Conservation (phyloP, 768 basidiomycete genomes). For the Xerocomus potaroensis region DNA sequence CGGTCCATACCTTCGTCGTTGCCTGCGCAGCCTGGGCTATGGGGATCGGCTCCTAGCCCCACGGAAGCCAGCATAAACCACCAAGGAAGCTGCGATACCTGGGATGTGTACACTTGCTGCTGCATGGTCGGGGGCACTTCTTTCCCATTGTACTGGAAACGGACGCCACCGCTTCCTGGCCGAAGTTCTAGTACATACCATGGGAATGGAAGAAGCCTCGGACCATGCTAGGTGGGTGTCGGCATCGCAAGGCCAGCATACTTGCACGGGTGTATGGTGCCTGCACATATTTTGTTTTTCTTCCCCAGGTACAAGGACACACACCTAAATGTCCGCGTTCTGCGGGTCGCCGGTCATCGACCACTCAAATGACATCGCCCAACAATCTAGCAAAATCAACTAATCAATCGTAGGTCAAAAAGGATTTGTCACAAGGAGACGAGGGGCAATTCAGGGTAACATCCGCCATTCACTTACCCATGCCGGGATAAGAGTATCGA, state of each 20-base stretch:
- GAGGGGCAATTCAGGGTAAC: slow-evolving; percentile 1
- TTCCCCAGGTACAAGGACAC: not conserved
- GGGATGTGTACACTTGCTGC: slow-evolving; percentile 22
- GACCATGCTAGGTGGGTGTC: slow-evolving; percentile 33
- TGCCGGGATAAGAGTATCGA: not conserved
- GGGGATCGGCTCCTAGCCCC: slow-evolving; percentile 7
- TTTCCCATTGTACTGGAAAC: slow-evolving; percentile 34
- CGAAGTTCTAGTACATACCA: slow-evolving; percentile 43
- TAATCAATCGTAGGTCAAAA: not conserved
- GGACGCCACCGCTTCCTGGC: slow-evolving; percentile 30
- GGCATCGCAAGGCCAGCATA: slow-evolving; percentile 23
- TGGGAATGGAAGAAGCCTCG: slow-evolving; percentile 53
- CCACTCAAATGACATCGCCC: not conserved
- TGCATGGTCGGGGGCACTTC: slow-evolving; percentile 36
- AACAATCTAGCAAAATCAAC: not conserved
- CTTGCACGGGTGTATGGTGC: not conserved
- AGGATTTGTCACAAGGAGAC: slow-evolving; percentile 1
- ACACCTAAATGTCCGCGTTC: slow-evolving; percentile 1
- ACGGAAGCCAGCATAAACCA: not conserved
- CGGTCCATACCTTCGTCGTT: slow-evolving; percentile 14
- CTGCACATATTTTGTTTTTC: not conserved
- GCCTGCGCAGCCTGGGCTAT: slow-evolving; percentile 15
- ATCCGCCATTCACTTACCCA: slow-evolving; percentile 7
- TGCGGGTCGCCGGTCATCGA: slow-evolving; percentile 4
- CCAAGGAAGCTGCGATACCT: slow-evolving; percentile 16